Evolutionary conservation across 345 rosid genomes (phyloP), one percentile per base, ranked within the genome.

Genomic region (Camelina laxa): DNA sequence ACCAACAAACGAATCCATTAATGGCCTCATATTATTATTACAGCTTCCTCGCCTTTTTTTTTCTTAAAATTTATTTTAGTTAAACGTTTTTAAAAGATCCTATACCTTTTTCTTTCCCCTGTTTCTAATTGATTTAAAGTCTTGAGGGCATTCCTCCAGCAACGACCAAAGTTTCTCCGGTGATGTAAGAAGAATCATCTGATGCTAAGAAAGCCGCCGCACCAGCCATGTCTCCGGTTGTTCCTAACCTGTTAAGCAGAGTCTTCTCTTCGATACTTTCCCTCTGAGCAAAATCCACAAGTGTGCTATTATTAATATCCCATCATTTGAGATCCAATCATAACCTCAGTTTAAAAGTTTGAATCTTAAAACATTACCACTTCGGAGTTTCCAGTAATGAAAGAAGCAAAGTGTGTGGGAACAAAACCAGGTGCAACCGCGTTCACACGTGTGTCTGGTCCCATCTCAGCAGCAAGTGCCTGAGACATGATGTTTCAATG

Each of bases 391-490:
- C 55, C 75, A 6, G 90, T 84, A 58, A 92, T 73, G 84, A 76
- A 90, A 7, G 78, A 82, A 1, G 94, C 91, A 65, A 92, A 89
- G 70, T 71, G 85, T 7, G 99, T 92, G 27, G 99, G 99, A 6
- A 95, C 96, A 74, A 90, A 89, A 62, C 98, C 98, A 0, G 98
- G 99, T 24, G 96, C 97, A 64, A 95, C 69, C 5, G 87, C 82
- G 57, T 95, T 95, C 31, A 92, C 97, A 39, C 99, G 97, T 38
- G 83, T 87, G 69, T 88, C 70, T 0, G 97, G 97, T 3, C 87
- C 87, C 99, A 95, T 85, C 80, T 90, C 96, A 12, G 76, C 68
- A 53, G 99, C 98, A 54, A 96, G 96, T 21, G 94, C 99, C 99
- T 92, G 70, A 14, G 44, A 22, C 21, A 36, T 22, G 42, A 69